Evolutionary conservation across 306 rosid species (phyloP).

Genomic region (Clitoria ternatea): DNA sequence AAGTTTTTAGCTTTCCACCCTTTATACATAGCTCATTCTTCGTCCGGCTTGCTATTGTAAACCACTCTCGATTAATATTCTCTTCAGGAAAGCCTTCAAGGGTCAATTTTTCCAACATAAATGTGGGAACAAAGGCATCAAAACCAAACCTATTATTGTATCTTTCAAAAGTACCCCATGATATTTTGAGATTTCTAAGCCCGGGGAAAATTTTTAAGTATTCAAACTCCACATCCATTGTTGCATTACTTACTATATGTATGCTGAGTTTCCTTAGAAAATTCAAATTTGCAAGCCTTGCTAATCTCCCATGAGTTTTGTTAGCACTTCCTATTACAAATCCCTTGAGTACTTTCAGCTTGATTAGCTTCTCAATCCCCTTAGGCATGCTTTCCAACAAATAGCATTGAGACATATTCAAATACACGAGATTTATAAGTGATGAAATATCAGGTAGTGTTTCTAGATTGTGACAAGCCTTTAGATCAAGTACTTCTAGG

Average conservation of each 20-base stretch:
- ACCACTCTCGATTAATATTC: background rate
- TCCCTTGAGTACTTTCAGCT: constrained; percentile 38
- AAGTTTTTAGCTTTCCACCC: background rate
- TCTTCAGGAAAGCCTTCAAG: background rate
- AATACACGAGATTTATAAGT: constrained; percentile 20
- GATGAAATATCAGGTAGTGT: constrained; percentile 26
- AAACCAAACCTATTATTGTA: background rate
- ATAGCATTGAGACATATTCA: constrained; percentile 36
- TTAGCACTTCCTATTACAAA: constrained; percentile 11
- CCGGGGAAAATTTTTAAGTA: background rate
- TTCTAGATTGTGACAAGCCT: constrained; percentile 29
- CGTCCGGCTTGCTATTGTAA: background rate
- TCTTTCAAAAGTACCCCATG: background rate
- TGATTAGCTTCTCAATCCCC: constrained; percentile 22
- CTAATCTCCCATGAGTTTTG: background rate
- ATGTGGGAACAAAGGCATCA: background rate
- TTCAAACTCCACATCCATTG: background rate
- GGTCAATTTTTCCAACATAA: background rate
- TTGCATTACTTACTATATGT: background rate
- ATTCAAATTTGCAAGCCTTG: background rate
- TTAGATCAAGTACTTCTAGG: constrained; percentile 19
- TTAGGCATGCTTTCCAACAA: constrained; percentile 38
- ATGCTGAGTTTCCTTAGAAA: background rate
- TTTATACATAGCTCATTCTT: background rate
- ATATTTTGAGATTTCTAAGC: background rate